These are phyloP conservation scores for Hypoxylon sp. DNA, from an alignment of 2,329 filamentous ascomycete genomes.

Conservation along the genomic window DNA sequence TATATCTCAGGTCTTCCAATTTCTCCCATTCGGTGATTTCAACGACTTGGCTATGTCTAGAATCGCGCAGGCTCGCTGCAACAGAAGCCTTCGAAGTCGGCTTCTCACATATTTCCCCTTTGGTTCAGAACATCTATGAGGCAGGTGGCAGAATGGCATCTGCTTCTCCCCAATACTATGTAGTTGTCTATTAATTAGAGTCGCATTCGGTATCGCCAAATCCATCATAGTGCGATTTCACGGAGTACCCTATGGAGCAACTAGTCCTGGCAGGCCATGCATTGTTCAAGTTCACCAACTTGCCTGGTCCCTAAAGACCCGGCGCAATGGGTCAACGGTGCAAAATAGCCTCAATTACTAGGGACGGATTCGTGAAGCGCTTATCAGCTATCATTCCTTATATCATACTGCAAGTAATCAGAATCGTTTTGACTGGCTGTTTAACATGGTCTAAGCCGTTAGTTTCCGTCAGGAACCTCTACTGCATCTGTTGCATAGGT, in stretches of 20 bases:
- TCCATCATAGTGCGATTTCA: conserved; percentile 29
- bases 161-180: conserved; percentile 7
- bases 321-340: conserved; percentile 25
- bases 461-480: conserved; percentile 20
- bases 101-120: conserved; percentile 36
- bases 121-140: conserved; percentile 22
- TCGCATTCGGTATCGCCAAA: conserved; percentile 25
- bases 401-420: conserved; percentile 26
- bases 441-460: conserved; percentile 13
- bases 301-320: conserved; percentile 32
- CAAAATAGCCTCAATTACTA: conserved; percentile 36
- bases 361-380: conserved; percentile 16
- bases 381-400: conserved; percentile 19
- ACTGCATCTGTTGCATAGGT: conserved; percentile 12
- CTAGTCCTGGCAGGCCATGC: conserved; percentile 25
- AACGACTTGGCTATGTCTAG: conserved; percentile 21
- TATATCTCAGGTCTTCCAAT: conserved; percentile 16
- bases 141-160: conserved; percentile 21
- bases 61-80: conserved; percentile 28
- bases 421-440: conserved; percentile 22
- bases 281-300: conserved; percentile 25
- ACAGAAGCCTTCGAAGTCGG: conserved; percentile 31
- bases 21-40: conserved; percentile 31
- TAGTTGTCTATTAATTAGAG: conserved; percentile 11
- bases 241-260: conserved; percentile 26